A percentile compares a stretch with the other conserved stretches of the same genome.
Conservation (phyloP, 169 alveolate species). For the Plasmodium cynomolgi region DNA sequence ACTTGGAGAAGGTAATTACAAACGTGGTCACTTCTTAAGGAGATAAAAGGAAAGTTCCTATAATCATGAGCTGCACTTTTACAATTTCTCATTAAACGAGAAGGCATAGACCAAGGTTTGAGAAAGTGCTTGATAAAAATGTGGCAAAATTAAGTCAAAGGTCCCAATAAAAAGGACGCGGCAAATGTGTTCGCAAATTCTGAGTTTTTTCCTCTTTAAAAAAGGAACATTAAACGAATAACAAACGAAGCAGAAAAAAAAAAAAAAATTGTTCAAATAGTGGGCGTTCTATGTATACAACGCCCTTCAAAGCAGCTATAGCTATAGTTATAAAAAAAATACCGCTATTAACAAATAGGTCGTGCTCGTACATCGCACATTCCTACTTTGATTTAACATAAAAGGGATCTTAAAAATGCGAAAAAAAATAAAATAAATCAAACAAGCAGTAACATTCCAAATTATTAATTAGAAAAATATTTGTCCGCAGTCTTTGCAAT, state of each 20-base stretch:
- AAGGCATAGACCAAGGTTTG: not conserved
- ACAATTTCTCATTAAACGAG: not conserved
- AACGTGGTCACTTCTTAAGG: not conserved
- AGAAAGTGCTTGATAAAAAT: not conserved
- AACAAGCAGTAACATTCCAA: not conserved
- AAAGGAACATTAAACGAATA: not conserved
- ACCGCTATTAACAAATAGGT: not conserved
- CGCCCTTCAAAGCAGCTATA: not conserved
- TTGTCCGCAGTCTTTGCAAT: not conserved
- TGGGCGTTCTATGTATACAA: not conserved
- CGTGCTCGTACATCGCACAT: not conserved
- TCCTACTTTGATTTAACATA: not conserved
- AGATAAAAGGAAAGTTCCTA: not conserved
- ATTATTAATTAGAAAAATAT: not conserved
- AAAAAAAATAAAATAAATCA: not conserved
- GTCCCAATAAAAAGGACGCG: not conserved
- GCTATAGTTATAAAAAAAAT: not conserved
- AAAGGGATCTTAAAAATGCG: slow-evolving; percentile 3
- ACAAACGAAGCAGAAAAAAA: not conserved
- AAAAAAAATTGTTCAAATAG: not conserved
- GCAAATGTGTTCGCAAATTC: not conserved
- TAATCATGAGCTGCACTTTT: not conserved
- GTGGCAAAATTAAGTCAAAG: slow-evolving; percentile 2
- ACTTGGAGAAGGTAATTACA: not conserved
- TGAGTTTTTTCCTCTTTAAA: not conserved